phyloP scores from a whole-genome alignment of 176 grass and related monocot species.

The Hordeum marinum region DNA sequence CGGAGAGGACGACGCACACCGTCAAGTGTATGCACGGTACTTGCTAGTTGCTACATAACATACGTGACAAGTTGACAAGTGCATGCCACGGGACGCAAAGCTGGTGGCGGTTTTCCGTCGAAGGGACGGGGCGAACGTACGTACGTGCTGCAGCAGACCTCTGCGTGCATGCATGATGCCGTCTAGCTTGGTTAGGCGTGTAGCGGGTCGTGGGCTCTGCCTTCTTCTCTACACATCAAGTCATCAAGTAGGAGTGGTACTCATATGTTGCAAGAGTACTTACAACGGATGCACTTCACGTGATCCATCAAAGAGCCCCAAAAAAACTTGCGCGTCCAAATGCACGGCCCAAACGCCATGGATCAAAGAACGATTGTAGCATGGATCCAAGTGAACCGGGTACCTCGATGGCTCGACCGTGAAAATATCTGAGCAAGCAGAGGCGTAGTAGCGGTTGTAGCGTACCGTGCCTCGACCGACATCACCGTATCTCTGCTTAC shows the following conservation, averaged over 20 bases:
- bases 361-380: too few relatives aligned
- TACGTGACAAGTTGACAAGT: constrained; percentile 15
- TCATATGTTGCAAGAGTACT: not conserved
- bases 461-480: not conserved
- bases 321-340: too few relatives aligned
- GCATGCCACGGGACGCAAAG: not conserved
- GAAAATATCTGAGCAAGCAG: not conserved
- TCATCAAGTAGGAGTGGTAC: not conserved
- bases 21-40: not conserved
- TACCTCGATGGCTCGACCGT: too few relatives aligned
- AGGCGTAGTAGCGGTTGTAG: not conserved
- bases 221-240: not conserved
- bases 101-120: not conserved
- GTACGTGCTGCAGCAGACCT: not conserved
- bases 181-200: not conserved
- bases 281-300: not conserved
- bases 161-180: not conserved
- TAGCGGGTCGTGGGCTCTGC: not conserved
- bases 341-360: too few relatives aligned
- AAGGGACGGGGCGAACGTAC: not conserved
- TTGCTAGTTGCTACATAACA: too few relatives aligned
- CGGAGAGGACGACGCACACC: not conserved
- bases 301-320: not conserved
- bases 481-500: not conserved
- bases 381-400: too few relatives aligned